phyloP scores from a whole-genome alignment of 306 rosid species.

The Quercus wislizeni region DNA sequence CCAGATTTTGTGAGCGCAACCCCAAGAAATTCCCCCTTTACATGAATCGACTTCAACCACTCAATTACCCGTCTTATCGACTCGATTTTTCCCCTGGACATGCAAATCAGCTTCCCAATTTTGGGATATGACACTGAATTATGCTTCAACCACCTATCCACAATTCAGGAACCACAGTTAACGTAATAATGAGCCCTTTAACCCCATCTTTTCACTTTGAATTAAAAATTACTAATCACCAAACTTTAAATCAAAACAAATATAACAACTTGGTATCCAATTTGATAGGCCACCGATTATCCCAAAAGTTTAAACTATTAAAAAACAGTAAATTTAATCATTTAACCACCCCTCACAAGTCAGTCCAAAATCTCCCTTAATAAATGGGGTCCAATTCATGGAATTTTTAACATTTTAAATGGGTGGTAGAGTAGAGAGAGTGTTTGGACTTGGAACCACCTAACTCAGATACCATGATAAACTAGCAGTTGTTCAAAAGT shows the following conservation, averaged over 20 bases:
- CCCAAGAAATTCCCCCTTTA: constrained; percentile 75
- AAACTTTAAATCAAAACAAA: background rate
- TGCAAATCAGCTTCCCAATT: constrained; percentile 82
- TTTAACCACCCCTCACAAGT: too few relatives aligned
- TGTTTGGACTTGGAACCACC: too few relatives aligned
- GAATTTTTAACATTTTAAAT: too few relatives aligned
- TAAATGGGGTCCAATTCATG: too few relatives aligned
- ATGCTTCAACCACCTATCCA: constrained; percentile 89
- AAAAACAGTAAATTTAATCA: too few relatives aligned
- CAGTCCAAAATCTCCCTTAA: too few relatives aligned
- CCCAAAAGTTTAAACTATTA: too few relatives aligned
- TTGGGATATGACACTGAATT: constrained; percentile 75
- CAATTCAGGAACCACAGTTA: constrained; percentile 21
- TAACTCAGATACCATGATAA: too few relatives aligned
- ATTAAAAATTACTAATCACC: background rate
- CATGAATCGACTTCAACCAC: constrained; percentile 73
- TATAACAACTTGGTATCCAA: too few relatives aligned
- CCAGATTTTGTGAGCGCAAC: constrained; percentile 63
- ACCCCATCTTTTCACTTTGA: background rate
- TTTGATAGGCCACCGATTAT: too few relatives aligned
- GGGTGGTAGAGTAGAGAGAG: too few relatives aligned
- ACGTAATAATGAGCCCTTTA: constrained; percentile 9
- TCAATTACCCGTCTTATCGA: constrained; percentile 49
- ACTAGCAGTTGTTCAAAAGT: too few relatives aligned
- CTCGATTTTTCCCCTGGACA: constrained; percentile 68